Percentiles rank a stretch among this genome's conserved stretches.
Conservation (phyloP, 2,329 filamentous ascomycete genomes). For the Plenodomus biglobosus region DNA sequence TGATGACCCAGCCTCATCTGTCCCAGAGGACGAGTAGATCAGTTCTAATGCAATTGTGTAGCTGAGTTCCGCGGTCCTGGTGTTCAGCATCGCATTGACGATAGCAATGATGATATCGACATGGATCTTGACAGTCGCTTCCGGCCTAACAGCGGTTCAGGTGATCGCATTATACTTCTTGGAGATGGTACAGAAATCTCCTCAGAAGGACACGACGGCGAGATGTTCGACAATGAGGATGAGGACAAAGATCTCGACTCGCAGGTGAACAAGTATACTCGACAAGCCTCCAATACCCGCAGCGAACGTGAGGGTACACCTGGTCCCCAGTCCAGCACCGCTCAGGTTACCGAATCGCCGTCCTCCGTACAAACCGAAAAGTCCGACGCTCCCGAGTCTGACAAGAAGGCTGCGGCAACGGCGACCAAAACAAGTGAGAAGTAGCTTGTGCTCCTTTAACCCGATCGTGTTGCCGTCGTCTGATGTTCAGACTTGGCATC, state of each 20-base stretch:
- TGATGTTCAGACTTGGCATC: not conserved
- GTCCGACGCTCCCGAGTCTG: conserved; percentile 27
- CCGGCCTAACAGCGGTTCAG: conserved; percentile 63
- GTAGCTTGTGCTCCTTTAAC: conserved; percentile 14
- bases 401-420: conserved; percentile 19
- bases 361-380: conserved; percentile 44
- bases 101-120: conserved; percentile 64
- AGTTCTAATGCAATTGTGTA: conserved; percentile 43
- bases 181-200: conserved; percentile 93
- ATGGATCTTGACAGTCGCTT: conserved; percentile 70
- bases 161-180: conserved; percentile 86
- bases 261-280: conserved; percentile 70
- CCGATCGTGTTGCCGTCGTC: not conserved
- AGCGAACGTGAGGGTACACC: conserved; percentile 31
- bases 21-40: conserved; percentile 37
- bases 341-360: conserved; percentile 37
- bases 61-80: conserved; percentile 56
- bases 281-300: conserved; percentile 25
- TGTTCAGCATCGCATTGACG: conserved; percentile 54
- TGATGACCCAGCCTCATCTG: conserved; percentile 46
- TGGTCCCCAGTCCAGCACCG: conserved; percentile 21
- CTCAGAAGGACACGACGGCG: conserved; percentile 83
- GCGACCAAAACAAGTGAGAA: conserved; percentile 23
- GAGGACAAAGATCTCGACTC: conserved; percentile 81
- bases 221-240: conserved; percentile 92